These are phyloP conservation scores for Backusella mclennaniae DNA, from an alignment of 192 early-diverging fungal species.

Conservation along the genomic window DNA sequence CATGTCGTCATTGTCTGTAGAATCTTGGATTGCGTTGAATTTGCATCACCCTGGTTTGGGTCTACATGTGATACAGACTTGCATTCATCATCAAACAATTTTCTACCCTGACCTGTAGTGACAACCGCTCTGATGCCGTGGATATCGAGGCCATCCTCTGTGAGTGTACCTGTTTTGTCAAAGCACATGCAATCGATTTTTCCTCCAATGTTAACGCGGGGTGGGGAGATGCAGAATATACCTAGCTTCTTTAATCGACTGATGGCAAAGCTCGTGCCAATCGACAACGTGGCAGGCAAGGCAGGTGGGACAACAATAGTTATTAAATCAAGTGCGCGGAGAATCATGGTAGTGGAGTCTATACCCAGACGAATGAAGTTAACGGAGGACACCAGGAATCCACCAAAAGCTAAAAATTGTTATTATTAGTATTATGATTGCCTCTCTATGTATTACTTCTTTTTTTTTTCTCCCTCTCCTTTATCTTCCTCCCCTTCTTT, in stretches of 20 bases:
- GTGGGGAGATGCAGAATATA: conserved; percentile 94
- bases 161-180: conserved; percentile 98
- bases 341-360: conserved; percentile 63
- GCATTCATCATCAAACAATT: conserved; percentile 46
- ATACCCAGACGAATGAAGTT: conserved; percentile 87
- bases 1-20: conserved; percentile 75
- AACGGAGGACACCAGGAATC: conserved; percentile 84
- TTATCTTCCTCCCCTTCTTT: too few relatives aligned
- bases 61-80: background rate
- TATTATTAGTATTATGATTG: background rate
- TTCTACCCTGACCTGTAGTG: conserved; percentile 43
- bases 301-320: conserved; percentile 98
- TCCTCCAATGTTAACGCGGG: conserved; percentile 93
- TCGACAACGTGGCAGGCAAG: conserved; percentile 95
- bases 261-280: conserved; percentile 97
- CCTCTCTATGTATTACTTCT: background rate
- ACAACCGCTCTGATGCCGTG: conserved; percentile 78
- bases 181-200: conserved; percentile 97
- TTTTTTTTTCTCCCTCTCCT: too few relatives aligned
- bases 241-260: conserved; percentile 69
- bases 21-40: conserved; percentile 27
- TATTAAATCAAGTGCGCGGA: conserved; percentile 94
- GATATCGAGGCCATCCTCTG: conserved; percentile 94
- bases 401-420: conserved; percentile 52
- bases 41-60: background rate